Percentiles rank a stretch among this genome's conserved stretches.
Evolutionary conservation across 768 basidiomycete genomes (phyloP).

Genomic region (Boletus tylopilopsis): DNA sequence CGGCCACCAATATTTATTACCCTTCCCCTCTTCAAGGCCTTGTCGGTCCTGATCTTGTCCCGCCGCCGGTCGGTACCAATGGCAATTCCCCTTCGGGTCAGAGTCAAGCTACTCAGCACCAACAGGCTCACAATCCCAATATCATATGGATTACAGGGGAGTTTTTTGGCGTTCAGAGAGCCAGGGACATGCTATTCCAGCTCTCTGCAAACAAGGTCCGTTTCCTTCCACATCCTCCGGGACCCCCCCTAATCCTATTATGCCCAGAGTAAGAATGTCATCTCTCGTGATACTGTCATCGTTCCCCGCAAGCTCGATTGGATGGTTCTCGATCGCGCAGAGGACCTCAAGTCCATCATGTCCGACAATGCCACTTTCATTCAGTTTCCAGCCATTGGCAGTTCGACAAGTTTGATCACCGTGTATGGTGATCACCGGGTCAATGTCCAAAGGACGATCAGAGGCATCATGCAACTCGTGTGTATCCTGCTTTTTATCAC

Average conservation of each 20-base stretch:
- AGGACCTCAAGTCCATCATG: slow-evolving; percentile 91
- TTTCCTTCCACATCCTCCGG: neutral
- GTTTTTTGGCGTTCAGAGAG: slow-evolving; percentile 93
- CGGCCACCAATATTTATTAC: slow-evolving; percentile 94
- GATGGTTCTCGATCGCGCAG: slow-evolving; percentile 96
- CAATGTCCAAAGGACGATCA: slow-evolving; percentile 90
- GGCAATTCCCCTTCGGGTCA: slow-evolving; percentile 32
- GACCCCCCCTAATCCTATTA: neutral
- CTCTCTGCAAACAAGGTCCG: slow-evolving; percentile 79
- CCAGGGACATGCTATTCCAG: slow-evolving; percentile 92
- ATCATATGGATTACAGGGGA: slow-evolving; percentile 97
- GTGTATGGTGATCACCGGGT: slow-evolving; percentile 93
- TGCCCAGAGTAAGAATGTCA: slow-evolving; percentile 75
- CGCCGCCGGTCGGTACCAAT: slow-evolving; percentile 35
- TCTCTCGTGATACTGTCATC: slow-evolving; percentile 91
- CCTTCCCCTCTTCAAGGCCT: slow-evolving; percentile 88
- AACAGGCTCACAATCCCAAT: slow-evolving; percentile 56
- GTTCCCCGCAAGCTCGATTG: slow-evolving; percentile 96
- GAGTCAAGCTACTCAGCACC: slow-evolving; percentile 20
- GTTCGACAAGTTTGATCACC: slow-evolving; percentile 87
- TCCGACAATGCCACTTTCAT: slow-evolving; percentile 95
- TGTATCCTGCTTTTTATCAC: slow-evolving; percentile 31
- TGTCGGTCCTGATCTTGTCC: slow-evolving; percentile 59
- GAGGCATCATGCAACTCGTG: slow-evolving; percentile 92
- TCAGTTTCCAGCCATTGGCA: slow-evolving; percentile 88